Evolutionary conservation across 768 basidiomycete genomes (phyloP).

Genomic region (Exidia glandulosa): DNA sequence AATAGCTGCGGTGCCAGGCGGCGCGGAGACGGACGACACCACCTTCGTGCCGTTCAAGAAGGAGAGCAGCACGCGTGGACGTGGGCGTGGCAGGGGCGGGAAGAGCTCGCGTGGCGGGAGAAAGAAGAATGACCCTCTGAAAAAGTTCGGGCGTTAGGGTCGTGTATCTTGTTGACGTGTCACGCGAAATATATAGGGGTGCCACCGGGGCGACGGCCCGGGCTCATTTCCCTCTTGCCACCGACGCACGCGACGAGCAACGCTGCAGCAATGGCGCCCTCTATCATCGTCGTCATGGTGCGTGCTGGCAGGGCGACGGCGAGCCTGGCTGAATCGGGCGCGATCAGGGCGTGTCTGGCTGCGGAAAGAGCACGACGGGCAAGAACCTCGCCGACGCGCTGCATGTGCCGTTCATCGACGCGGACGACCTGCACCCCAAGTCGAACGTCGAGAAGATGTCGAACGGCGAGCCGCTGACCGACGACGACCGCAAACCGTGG

Average conservation of each 20-base stretch:
- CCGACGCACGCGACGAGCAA: too few species aligned
- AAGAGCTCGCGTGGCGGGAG: slow-evolving; percentile 33
- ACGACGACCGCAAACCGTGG: slow-evolving; percentile 82
- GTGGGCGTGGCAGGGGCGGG: slow-evolving; percentile 34
- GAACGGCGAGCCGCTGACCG: slow-evolving; percentile 59
- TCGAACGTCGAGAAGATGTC: slow-evolving; percentile 85
- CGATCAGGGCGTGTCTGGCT: slow-evolving; percentile 57
- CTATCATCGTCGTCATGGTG: background rate
- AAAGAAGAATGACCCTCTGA: slow-evolving; percentile 74
- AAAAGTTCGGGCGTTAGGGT: slow-evolving; percentile 40
- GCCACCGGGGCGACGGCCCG: background rate
- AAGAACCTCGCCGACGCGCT: slow-evolving; percentile 47
- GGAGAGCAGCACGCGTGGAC: slow-evolving; percentile 26
- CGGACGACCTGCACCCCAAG: slow-evolving; percentile 75
- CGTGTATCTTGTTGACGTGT: background rate
- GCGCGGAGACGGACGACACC: slow-evolving; percentile 16
- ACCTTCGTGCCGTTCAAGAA: slow-evolving; percentile 73
- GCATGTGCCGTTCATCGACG: slow-evolving; percentile 73
- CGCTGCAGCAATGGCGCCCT: background rate
- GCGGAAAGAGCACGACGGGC: slow-evolving; percentile 66
- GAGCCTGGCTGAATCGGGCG: background rate
- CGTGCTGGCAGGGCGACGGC: background rate
- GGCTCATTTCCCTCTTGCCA: too few species aligned
- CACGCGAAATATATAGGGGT: background rate
- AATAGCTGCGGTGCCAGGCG: slow-evolving; percentile 45